A percentile compares a stretch with the other conserved stretches of the same genome.
Evolutionary conservation across 176 grass and related monocot genomes (phyloP).

Genomic region (Carex scoparia): DNA sequence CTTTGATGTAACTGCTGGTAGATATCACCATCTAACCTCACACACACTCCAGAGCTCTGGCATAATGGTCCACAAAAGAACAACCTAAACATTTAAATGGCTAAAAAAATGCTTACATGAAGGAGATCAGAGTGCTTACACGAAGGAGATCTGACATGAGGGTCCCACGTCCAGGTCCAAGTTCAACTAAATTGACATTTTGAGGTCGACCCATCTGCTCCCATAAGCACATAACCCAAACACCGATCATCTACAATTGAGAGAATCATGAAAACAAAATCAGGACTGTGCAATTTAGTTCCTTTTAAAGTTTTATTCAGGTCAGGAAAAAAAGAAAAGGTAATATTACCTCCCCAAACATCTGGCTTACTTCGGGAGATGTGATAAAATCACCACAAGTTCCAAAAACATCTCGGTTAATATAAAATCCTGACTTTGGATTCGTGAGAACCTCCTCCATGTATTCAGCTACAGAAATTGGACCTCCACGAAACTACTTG

Average conservation of each 20-base stretch:
- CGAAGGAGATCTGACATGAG: slow-evolving; percentile 80
- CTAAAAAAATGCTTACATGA: neutral
- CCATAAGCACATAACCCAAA: slow-evolving; percentile 90
- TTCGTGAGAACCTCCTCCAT: slow-evolving; percentile 98
- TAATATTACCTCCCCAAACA: slow-evolving; percentile 91
- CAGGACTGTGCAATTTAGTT: neutral
- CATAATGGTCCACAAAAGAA: neutral
- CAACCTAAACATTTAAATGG: neutral
- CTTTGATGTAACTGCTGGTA: neutral
- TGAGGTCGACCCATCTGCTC: slow-evolving; percentile 82
- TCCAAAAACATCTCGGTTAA: slow-evolving; percentile 86
- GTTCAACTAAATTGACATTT: slow-evolving; percentile 86
- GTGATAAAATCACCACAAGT: slow-evolving; percentile 80
- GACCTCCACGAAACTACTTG: slow-evolving; percentile 82
- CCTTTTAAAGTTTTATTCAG: neutral
- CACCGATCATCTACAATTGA: slow-evolving; percentile 64
- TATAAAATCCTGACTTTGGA: slow-evolving; percentile 77
- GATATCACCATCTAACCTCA: neutral
- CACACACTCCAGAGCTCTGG: neutral
- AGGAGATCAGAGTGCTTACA: slow-evolving; percentile 30
- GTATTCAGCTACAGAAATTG: slow-evolving; percentile 85
- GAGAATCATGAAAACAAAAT: neutral
- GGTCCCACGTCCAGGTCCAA: slow-evolving; percentile 84
- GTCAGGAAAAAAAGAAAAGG: neutral
- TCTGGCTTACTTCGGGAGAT: slow-evolving; percentile 93